phyloP scores from a whole-genome alignment of 2,329 filamentous ascomycete species.

The Microsporum canis region DNA sequence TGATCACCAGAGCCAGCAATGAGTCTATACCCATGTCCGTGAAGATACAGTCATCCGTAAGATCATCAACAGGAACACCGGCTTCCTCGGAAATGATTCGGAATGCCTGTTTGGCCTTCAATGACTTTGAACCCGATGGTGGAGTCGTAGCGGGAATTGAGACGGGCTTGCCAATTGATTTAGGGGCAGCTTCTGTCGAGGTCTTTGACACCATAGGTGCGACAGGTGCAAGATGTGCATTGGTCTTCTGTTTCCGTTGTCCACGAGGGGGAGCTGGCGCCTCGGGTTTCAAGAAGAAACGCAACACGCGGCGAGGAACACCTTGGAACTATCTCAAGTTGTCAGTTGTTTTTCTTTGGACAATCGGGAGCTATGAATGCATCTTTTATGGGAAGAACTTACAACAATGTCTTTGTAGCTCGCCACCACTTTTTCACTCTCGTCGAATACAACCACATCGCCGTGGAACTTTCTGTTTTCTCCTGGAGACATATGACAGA shows the following conservation, averaged over 20 bases:
- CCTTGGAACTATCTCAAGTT: constrained; percentile 14
- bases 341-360: constrained; percentile 11
- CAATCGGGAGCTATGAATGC: not conserved
- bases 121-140: not conserved
- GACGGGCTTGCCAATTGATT: not conserved
- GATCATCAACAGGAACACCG: constrained; percentile 8
- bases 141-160: not conserved
- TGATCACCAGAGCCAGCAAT: constrained; percentile 27
- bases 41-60: constrained; percentile 9
- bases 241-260: not conserved
- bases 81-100: constrained; percentile 11
- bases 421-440: constrained; percentile 23
- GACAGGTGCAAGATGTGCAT: not conserved
- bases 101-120: not conserved
- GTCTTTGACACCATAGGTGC: not conserved
- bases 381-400: constrained; percentile 5
- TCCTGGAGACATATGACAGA: constrained; percentile 13
- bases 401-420: constrained; percentile 18
- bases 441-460: constrained; percentile 20
- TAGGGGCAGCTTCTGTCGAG: not conserved
- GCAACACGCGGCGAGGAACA: constrained; percentile 16
- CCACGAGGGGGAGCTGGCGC: not conserved
- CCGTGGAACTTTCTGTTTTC: constrained; percentile 20
- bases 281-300: constrained; percentile 6
- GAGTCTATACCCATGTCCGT: constrained; percentile 27